A percentile compares a stretch with the other conserved stretches of the same genome.
Conservation (phyloP, 2,329 filamentous ascomycete species). For the Helminthosporium solani region DNA sequence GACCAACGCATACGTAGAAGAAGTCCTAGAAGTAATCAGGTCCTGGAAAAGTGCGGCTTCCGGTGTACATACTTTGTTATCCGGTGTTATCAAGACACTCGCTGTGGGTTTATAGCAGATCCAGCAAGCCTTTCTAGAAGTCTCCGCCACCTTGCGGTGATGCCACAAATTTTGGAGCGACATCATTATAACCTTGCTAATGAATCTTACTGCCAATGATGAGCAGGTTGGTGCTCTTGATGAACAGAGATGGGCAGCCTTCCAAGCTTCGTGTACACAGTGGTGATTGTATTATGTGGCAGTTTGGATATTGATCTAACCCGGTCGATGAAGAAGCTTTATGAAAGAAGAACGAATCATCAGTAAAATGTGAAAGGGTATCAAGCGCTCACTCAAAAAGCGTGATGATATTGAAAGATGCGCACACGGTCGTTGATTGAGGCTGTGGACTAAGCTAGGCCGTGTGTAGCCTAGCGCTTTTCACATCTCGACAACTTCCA, state of each 20-base stretch:
- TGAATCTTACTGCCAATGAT: background rate
- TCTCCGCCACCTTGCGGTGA: slow-evolving; percentile 82
- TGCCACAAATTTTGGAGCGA: slow-evolving; percentile 74
- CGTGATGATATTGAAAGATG: no score
- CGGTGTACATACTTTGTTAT: slow-evolving; percentile 69
- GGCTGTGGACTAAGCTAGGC: slow-evolving; percentile 1
- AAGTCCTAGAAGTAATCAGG: slow-evolving; percentile 62
- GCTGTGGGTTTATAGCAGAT: slow-evolving; percentile 88
- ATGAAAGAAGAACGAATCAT: background rate
- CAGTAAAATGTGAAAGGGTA: no score
- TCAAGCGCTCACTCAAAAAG: no score
- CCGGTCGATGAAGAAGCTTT: background rate
- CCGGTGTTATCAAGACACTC: slow-evolving; percentile 83
- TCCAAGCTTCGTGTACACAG: background rate
- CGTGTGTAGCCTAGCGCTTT: background rate
- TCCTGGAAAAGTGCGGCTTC: background rate
- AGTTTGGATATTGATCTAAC: background rate
- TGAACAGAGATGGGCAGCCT: background rate
- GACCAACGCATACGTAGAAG: slow-evolving; percentile 84
- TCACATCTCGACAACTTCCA: background rate
- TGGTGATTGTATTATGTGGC: background rate
- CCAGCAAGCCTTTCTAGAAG: slow-evolving; percentile 79
- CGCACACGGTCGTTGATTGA: no score
- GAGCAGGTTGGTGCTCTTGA: background rate
- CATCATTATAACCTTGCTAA: slow-evolving; percentile 14